Base-by-base conservation (phyloP, 2,329 filamentous ascomycete species). In the Aspergillus tubingensis region DNA sequence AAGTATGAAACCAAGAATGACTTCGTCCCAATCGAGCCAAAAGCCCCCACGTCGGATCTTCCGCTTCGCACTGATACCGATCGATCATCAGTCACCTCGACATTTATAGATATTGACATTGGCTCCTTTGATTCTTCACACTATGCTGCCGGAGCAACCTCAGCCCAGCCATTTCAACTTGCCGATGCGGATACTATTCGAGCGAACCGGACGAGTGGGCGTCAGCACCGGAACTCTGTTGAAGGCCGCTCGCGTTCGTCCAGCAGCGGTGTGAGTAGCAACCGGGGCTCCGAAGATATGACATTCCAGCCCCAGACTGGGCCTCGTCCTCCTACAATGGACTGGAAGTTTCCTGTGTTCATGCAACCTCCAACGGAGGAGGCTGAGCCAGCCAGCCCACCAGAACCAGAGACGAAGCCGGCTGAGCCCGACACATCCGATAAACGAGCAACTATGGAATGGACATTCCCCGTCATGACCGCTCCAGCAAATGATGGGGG, bases 61-160 rank as follows among this genome's bases (percentile, higher is more conserved):
- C 83, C 85, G 7, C 78, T 81, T 19, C 75, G 80, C 58, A 76
- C 73, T 1, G 76, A 77, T n/a, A 79, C 77, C 15, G 77, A 80
- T 62, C 75, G 79, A 13, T 81, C 77, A 5, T 81, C 80, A 0
- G 79, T 81, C 44, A 78, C 77, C 3, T 81, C 79, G 3, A 80
- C 79, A 0, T 79, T 80, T 38, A 79, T 81, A 43, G 79, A 85
- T 79, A 85, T 87, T 58, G 85, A 88, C 67, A 78, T 88, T 39
- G 85, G 79, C 15, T 77, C 79, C 8, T 82, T 81, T 61, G 79
- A 82, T 61, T 78, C 78, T 8, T 72, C 76, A 1, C 79, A 81
- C 56, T 81, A 87, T 69, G 82, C 80, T 43, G 83, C 82, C 17
- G 79, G 76, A 23, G 78, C 83, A 38, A 80, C 82, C 8, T 78